Evolutionary conservation across 2,329 filamentous ascomycete genomes (phyloP).

Genomic region (Helotiales sp.): DNA sequence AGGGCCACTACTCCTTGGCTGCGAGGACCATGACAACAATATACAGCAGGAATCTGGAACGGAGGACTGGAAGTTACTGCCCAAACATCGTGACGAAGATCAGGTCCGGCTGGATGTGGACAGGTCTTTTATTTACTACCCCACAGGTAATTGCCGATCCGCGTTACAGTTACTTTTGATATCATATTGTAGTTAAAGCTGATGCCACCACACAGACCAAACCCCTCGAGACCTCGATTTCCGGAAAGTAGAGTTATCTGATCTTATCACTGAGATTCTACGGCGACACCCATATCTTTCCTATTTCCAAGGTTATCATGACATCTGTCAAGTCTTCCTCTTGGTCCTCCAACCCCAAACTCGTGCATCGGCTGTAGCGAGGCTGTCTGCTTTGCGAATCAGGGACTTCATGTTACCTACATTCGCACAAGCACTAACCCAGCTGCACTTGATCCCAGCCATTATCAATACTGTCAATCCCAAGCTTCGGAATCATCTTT

Average conservation of each 20-base stretch:
- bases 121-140: conserved; percentile 97
- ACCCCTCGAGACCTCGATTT: conserved; percentile 69
- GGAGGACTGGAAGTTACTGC: conserved; percentile 55
- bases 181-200: conserved; percentile 36
- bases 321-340: conserved; percentile 95
- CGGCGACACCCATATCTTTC: conserved; percentile 81
- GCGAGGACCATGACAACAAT: conserved; percentile 25
- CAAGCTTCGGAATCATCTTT: conserved; percentile 74
- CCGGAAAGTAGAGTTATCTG: conserved; percentile 77
- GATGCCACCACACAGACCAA: conserved; percentile 57
- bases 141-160: conserved; percentile 63
- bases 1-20: conserved; percentile 69
- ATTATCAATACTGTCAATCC: conserved; percentile 77
- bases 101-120: conserved; percentile 93
- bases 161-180: conserved; percentile 19
- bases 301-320: conserved; percentile 99
- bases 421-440: conserved; percentile 77
- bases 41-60: conserved; percentile 29
- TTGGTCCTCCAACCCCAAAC: conserved; percentile 73
- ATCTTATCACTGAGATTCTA: conserved; percentile 80
- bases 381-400: conserved; percentile 88
- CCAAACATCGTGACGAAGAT: conserved; percentile 82
- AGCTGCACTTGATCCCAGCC: conserved; percentile 85
- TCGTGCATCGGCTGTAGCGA: conserved; percentile 69
- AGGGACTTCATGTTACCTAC: conserved; percentile 97